phyloP scores from a whole-genome alignment of 495 filamentous ascomycete genomes.

The Penicillium angulare region DNA sequence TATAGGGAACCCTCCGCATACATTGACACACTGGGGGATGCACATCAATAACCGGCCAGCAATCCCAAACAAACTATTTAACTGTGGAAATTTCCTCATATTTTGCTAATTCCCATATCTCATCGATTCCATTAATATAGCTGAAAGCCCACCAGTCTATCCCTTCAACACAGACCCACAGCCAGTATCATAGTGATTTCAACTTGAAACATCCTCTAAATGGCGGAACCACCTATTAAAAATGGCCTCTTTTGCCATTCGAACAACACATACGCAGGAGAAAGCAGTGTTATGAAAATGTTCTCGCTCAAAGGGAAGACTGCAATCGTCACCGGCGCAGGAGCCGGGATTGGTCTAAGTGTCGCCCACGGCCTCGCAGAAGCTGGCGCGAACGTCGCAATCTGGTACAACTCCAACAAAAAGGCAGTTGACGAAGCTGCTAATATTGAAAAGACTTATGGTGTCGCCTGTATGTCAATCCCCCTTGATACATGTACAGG shows the following conservation, averaged over 20 bases:
- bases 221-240: conserved; percentile 37
- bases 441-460: conserved; percentile 70
- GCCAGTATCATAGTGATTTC: too few species aligned
- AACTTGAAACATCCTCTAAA: conserved; percentile 13
- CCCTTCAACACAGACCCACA: too few species aligned
- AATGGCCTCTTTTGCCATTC: conserved; percentile 58
- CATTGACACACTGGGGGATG: too few species aligned
- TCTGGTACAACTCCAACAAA: conserved; percentile 82
- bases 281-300: conserved; percentile 66
- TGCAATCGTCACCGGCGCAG: conserved; percentile 80
- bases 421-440: conserved; percentile 67
- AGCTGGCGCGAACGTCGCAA: conserved; percentile 81
- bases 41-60: too few species aligned
- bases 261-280: conserved; percentile 57
- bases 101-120: too few species aligned
- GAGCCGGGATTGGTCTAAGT: conserved; percentile 75
- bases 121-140: too few species aligned
- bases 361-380: conserved; percentile 78
- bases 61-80: too few species aligned
- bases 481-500: not conserved
- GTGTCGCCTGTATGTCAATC: conserved; percentile 66
- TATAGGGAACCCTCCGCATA: too few species aligned
- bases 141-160: too few species aligned
- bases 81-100: too few species aligned
- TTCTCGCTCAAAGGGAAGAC: conserved; percentile 84